Evolutionary conservation across 768 basidiomycete genomes (phyloP).

Genomic region (Ephemerocybe angulata): DNA sequence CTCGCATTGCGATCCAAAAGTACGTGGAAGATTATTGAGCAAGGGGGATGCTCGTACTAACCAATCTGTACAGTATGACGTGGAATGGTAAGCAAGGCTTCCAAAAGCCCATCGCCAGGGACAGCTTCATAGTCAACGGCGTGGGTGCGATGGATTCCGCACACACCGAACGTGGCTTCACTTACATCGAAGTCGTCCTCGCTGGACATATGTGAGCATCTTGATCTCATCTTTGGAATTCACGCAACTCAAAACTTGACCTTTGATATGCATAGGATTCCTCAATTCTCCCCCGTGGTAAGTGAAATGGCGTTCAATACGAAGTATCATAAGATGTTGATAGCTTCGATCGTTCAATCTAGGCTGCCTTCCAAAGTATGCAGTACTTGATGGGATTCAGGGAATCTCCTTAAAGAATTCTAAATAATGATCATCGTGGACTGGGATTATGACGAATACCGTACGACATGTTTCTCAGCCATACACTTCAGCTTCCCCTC

Average conservation of each 20-base stretch:
- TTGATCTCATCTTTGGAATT: neutral
- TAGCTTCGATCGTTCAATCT: slow-evolving; percentile 1
- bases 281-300: slow-evolving; percentile 62
- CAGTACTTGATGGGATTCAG: slow-evolving; percentile 65
- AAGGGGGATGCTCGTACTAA: neutral
- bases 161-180: slow-evolving; percentile 65
- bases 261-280: slow-evolving; percentile 42
- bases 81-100: slow-evolving; percentile 68
- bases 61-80: slow-evolving; percentile 43
- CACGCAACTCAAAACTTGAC: slow-evolving; percentile 1
- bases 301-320: slow-evolving; percentile 19
- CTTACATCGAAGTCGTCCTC: slow-evolving; percentile 62
- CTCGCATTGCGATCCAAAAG: slow-evolving; percentile 65
- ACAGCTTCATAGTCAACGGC: slow-evolving; percentile 69
- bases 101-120: slow-evolving; percentile 60
- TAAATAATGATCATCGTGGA: too few relatives aligned
- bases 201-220: slow-evolving; percentile 66
- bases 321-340: neutral
- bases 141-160: slow-evolving; percentile 63
- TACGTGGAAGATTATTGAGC: slow-evolving; percentile 24
- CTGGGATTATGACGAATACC: too few relatives aligned
- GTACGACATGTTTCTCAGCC: too few relatives aligned
- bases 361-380: slow-evolving; percentile 72
- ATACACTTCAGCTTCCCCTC: neutral
- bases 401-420: slow-evolving; percentile 38